A percentile compares a stretch with the other conserved stretches of the same genome.
Conservation (phyloP, 1,284 basidiomycete genomes). For the Lentinula novae-zelandiae region DNA sequence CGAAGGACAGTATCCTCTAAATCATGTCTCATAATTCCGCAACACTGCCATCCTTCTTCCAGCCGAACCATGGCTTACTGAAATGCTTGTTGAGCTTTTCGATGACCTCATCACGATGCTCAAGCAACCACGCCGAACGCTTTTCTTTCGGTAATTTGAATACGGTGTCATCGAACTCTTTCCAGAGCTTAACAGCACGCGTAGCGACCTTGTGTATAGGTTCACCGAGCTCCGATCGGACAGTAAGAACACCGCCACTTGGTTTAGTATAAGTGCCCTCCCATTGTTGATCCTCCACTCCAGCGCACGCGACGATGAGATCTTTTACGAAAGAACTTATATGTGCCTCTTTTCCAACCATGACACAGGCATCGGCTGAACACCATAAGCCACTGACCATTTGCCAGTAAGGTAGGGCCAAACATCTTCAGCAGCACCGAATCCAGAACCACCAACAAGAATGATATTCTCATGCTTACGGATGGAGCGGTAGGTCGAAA, state of each 20-base stretch:
- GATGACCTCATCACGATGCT: slow-evolving; percentile 89
- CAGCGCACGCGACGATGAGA: slow-evolving; percentile 91
- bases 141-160: slow-evolving; percentile 97
- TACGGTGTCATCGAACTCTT: slow-evolving; percentile 95
- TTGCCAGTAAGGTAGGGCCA: slow-evolving; percentile 98
- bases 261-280: slow-evolving; percentile 94
- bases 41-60: slow-evolving; percentile 86
- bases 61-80: slow-evolving; percentile 95
- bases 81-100: slow-evolving; percentile 93
- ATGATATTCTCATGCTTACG: slow-evolving; percentile 87
- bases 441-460: slow-evolving; percentile 95
- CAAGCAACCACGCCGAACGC: slow-evolving; percentile 82
- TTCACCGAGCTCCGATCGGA: slow-evolving; percentile 96
- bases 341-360: slow-evolving; percentile 98
- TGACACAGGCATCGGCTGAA: slow-evolving; percentile 99
- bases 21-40: slow-evolving; percentile 95
- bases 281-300: slow-evolving; percentile 90
- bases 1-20: slow-evolving; percentile 94
- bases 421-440: slow-evolving; percentile 92
- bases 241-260: slow-evolving; percentile 94
- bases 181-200: slow-evolving; percentile 95
- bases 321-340: slow-evolving; percentile 94
- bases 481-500: slow-evolving; percentile 88
- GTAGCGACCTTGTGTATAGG: slow-evolving; percentile 99
- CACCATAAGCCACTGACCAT: slow-evolving; percentile 84